Percentiles rank a stretch among this genome's conserved stretches.
Conservation (phyloP, 164 flowering plant species). For the Paratinospora sagittata region DNA sequence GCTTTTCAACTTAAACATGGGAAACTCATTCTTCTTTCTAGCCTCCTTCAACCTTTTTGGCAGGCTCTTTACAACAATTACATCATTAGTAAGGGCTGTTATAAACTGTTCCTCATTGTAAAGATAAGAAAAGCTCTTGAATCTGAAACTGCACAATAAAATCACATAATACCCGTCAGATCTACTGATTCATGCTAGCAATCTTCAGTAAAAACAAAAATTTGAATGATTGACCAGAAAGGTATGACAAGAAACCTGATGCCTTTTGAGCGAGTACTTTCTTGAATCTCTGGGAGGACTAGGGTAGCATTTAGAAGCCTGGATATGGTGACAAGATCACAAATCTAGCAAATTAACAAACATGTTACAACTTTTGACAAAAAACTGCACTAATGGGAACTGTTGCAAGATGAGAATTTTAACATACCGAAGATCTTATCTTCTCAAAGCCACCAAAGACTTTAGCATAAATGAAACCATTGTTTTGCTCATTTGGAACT, state of each 20-base stretch:
- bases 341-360: slow-evolving; percentile 63
- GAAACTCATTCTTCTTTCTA: slow-evolving; percentile 56
- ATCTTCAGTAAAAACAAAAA: background rate
- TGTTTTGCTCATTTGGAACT: slow-evolving; percentile 55
- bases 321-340: slow-evolving; percentile 89
- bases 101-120: slow-evolving; percentile 89
- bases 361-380: slow-evolving; percentile 33
- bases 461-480: slow-evolving; percentile 73
- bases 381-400: slow-evolving; percentile 10
- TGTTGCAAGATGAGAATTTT: slow-evolving; percentile 1
- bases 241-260: slow-evolving; percentile 51
- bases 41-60: slow-evolving; percentile 63
- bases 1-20: slow-evolving; percentile 58
- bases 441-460: slow-evolving; percentile 96
- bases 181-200: background rate
- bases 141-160: slow-evolving; percentile 50
- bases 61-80: slow-evolving; percentile 56
- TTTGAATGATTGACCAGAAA: background rate
- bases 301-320: slow-evolving; percentile 98
- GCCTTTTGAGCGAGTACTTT: slow-evolving; percentile 73
- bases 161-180: background rate
- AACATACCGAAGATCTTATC: slow-evolving; percentile 75
- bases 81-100: slow-evolving; percentile 68
- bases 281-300: slow-evolving; percentile 94
- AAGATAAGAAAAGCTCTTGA: slow-evolving; percentile 90